Conservation (phyloP, 352 stramenopile species). For the Phytophthora pluvialis region DNA sequence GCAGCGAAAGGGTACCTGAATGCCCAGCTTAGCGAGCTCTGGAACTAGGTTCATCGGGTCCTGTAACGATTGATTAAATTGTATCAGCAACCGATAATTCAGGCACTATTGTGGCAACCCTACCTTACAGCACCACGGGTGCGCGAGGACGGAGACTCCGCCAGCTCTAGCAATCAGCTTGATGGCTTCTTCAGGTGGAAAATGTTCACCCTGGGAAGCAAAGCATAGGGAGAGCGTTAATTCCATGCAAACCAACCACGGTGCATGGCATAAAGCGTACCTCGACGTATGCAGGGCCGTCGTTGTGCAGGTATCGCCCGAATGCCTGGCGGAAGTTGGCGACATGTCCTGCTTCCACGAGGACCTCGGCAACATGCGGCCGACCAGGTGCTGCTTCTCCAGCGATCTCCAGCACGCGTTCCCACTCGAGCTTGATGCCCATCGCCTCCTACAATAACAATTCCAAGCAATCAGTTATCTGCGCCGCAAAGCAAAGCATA, state of each 20-base stretch:
- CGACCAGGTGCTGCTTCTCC: slow-evolving; percentile 81
- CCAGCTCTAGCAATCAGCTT: slow-evolving; percentile 84
- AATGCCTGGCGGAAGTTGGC: slow-evolving; percentile 82
- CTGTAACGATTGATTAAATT: slow-evolving; percentile 24
- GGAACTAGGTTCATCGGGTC: slow-evolving; percentile 76
- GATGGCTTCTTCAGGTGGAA: slow-evolving; percentile 86
- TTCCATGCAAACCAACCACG: neutral
- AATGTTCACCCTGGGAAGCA: slow-evolving; percentile 66
- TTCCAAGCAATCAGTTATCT: neutral
- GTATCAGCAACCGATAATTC: neutral
- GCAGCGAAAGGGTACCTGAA: slow-evolving; percentile 54
- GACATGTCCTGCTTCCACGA: slow-evolving; percentile 82
- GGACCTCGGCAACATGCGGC: slow-evolving; percentile 79
- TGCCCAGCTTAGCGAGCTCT: slow-evolving; percentile 71
- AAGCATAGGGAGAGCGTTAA: neutral
- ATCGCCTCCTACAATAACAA: slow-evolving; percentile 63
- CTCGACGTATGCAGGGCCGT: slow-evolving; percentile 86
- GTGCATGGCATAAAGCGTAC: slow-evolving; percentile 25
- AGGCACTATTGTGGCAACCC: neutral
- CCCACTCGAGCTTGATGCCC: slow-evolving; percentile 83
- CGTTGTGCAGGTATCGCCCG: slow-evolving; percentile 80
- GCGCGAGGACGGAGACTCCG: slow-evolving; percentile 82
- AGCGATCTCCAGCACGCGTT: slow-evolving; percentile 83
- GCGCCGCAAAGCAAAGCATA: neutral
- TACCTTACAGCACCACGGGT: slow-evolving; percentile 89